Evolutionary conservation across 306 rosid species (phyloP), one percentile per base, ranked within the genome.

Genomic region (Rubus parviflorus): DNA sequence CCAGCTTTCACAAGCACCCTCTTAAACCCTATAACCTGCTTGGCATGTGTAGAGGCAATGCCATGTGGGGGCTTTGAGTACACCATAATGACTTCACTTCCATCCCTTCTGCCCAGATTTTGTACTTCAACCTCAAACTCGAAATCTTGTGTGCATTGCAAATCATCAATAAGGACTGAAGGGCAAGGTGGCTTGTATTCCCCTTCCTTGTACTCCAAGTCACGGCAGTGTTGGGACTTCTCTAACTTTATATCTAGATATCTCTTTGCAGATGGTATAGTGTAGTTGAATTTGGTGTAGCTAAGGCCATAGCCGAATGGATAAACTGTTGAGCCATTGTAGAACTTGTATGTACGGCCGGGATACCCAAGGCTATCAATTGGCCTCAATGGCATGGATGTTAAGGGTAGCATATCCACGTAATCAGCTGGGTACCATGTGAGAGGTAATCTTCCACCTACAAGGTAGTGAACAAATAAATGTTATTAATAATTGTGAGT

Each of bases 391-490:
- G 65, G 63, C 86, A 82, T 76, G 42, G 84, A 80, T 30, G 80
- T 84, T 77, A 84, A 51, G 0, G 87, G 82, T 12, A 84, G 65
- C 74, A 13, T 23, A 20, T 76, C 45, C 2, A 80, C 84, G 9
- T 80, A 84, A 38, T 63, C 63, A 3, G 68, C 49, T 77, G 69
- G 58, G 12, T 76, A 43, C 87, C 84, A 84, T 68, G 87, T 84
- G 42, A 80, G 43, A 0, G 87, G 87, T 40, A 84, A 74, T 74
- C 80, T 77, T 73, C 87, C 87, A n/a, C 84, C 87, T 83, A 70
- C 37, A 53, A 52, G 19, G 37, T 37, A 10, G 11, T 8, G 17
- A 70, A 49, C 9, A 6, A 8, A 20, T 4, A 45, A 68, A 22
- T 42, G 17, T 51, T 51, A 10, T 51, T 4, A 6, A 53, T 4